A percentile compares a stretch with the other conserved stretches of the same genome.
These are phyloP conservation scores for Solanum neorickii DNA, from an alignment of 257 asterid species.

Conservation along the genomic window DNA sequence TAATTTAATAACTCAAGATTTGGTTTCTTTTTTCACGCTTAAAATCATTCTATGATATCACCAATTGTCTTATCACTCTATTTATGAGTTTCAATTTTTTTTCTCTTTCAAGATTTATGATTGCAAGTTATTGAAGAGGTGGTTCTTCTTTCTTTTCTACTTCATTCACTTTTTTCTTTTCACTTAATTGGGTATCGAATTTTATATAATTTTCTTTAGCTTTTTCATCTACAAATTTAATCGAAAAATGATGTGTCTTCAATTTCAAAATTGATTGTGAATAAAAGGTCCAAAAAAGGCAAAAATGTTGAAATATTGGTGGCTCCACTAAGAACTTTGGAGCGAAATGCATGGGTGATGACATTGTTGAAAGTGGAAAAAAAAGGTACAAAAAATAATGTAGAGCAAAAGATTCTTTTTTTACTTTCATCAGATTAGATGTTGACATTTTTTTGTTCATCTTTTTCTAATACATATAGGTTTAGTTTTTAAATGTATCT, in stretches of 20 bases:
- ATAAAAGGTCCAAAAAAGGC: background rate
- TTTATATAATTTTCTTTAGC: no score
- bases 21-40: background rate
- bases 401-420: accelerated
- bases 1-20: background rate
- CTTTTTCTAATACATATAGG: no score
- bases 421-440: background rate
- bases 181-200: background rate
- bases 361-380: background rate
- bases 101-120: background rate
- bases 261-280: background rate
- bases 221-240: background rate
- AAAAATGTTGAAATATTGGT: background rate
- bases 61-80: background rate
- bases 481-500: no score
- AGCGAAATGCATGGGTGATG: background rate
- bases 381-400: no score
- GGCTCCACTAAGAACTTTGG: background rate
- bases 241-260: background rate
- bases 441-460: background rate
- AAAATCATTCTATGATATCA: background rate
- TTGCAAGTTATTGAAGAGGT: background rate
- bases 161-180: background rate
- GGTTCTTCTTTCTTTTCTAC: background rate
- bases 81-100: no score